phyloP scores from a whole-genome alignment of 352 stramenopile species.

The Nannochloropsis limnetica region DNA sequence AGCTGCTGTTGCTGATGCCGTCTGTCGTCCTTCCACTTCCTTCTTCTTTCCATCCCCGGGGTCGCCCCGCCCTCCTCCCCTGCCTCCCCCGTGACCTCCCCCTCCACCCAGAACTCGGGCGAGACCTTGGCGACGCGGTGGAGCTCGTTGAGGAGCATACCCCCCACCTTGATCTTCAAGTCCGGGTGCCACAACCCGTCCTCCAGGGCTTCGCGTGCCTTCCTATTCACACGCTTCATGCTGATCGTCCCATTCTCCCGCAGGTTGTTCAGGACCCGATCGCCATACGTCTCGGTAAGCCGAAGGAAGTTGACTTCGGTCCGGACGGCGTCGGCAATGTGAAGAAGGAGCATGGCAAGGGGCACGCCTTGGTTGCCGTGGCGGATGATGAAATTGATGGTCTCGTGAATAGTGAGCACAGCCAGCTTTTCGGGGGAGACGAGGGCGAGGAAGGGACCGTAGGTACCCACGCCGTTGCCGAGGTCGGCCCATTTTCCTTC shows the following conservation, averaged over 20 bases:
- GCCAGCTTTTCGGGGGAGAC: conserved; percentile 49
- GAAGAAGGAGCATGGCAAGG: conserved; percentile 38
- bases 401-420: conserved; percentile 47
- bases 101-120: background rate
- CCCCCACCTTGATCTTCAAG: conserved; percentile 34
- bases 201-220: conserved; percentile 29
- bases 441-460: conserved; percentile 47
- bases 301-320: conserved; percentile 43
- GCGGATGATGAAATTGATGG: conserved; percentile 45
- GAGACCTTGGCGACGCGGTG: conserved; percentile 8
- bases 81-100: background rate
- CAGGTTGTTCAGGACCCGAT: background rate
- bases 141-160: conserved; percentile 32
- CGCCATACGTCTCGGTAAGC: background rate
- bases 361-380: conserved; percentile 46
- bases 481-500: conserved; percentile 15
- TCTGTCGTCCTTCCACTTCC: background rate
- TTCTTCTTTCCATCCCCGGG: background rate
- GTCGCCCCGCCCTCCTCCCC: background rate
- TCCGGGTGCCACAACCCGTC: background rate
- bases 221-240: conserved; percentile 23
- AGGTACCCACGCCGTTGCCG: conserved; percentile 35
- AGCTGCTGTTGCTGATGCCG: background rate
- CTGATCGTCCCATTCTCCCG: conserved; percentile 9
- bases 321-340: conserved; percentile 43